Evolutionary conservation across 1,284 basidiomycete genomes (phyloP).

Genomic region (Hymenochaete sp.): DNA sequence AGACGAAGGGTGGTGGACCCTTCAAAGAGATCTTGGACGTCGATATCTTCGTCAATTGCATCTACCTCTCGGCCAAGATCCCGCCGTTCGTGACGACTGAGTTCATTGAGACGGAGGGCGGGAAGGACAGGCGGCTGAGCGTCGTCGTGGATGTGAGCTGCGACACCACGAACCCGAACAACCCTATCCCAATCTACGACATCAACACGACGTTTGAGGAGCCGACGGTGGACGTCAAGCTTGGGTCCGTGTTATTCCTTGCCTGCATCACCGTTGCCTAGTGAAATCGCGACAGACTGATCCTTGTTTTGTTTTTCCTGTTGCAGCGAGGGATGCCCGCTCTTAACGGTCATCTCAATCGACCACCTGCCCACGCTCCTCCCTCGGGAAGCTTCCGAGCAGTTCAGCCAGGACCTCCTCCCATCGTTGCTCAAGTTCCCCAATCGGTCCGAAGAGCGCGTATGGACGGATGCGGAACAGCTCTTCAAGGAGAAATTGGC

Average conservation of each 20-base stretch:
- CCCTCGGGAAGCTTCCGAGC: constrained; percentile 94
- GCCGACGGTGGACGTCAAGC: constrained; percentile 85
- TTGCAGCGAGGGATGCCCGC: constrained; percentile 47
- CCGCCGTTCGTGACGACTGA: constrained; percentile 81
- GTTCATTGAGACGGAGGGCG: constrained; percentile 60
- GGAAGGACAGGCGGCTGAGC: constrained; percentile 59
- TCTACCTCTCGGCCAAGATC: constrained; percentile 88
- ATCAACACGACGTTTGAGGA: constrained; percentile 95
- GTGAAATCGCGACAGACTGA: not conserved
- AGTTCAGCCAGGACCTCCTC: constrained; percentile 86
- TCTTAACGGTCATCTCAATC: constrained; percentile 87
- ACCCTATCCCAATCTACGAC: constrained; percentile 93
- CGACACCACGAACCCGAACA: constrained; percentile 98
- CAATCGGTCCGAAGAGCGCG: constrained; percentile 54
- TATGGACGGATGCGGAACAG: constrained; percentile 88
- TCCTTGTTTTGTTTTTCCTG: not conserved
- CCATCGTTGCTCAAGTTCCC: constrained; percentile 82
- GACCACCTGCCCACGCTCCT: constrained; percentile 96
- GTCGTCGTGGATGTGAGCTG: constrained; percentile 98
- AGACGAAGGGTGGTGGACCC: constrained; percentile 96
- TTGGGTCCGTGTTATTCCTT: constrained; percentile 45
- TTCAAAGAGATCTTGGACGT: constrained; percentile 95
- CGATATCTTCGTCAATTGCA: constrained; percentile 99
- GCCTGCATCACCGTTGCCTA: not conserved
- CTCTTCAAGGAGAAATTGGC: constrained; percentile 76